These are phyloP conservation scores for Ruellia speciosa DNA, from an alignment of 305 asterid genomes.

Conservation along the genomic window DNA sequence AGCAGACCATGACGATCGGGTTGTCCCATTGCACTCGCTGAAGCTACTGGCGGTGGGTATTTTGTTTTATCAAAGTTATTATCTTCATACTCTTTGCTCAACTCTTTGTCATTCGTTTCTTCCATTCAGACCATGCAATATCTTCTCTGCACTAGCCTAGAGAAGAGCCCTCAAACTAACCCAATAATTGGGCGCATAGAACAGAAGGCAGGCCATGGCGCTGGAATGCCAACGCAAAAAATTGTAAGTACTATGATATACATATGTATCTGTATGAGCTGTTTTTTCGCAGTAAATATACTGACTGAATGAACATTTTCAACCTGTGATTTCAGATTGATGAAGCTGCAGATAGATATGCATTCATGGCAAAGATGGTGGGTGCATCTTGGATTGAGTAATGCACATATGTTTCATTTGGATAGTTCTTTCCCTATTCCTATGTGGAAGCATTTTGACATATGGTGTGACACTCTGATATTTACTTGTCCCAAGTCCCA, in stretches of 20 bases:
- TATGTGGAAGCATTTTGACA: too few species aligned
- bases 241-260: conserved; percentile 28
- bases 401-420: neutral
- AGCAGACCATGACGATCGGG: conserved; percentile 95
- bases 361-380: conserved; percentile 73
- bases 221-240: conserved; percentile 83
- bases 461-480: too few species aligned
- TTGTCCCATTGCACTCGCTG: conserved; percentile 88
- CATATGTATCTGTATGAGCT: neutral
- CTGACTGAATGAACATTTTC: neutral
- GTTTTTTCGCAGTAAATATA: neutral
- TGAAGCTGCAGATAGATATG: conserved; percentile 68
- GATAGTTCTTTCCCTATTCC: too few species aligned
- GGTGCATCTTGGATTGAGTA: conserved; percentile 61
- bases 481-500: too few species aligned
- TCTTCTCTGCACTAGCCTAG: conserved; percentile 56
- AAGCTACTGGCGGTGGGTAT: conserved; percentile 68
- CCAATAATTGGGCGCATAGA: conserved; percentile 75
- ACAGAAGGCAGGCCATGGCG: conserved; percentile 84
- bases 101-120: neutral
- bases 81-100: neutral
- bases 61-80: conserved; percentile 3
- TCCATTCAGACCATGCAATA: conserved; percentile 66
- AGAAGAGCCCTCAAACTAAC: conserved; percentile 64
- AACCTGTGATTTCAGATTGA: conserved; percentile 42